phyloP scores from a whole-genome alignment of 441 rosid genomes.

The Oxalis stricta region DNA sequence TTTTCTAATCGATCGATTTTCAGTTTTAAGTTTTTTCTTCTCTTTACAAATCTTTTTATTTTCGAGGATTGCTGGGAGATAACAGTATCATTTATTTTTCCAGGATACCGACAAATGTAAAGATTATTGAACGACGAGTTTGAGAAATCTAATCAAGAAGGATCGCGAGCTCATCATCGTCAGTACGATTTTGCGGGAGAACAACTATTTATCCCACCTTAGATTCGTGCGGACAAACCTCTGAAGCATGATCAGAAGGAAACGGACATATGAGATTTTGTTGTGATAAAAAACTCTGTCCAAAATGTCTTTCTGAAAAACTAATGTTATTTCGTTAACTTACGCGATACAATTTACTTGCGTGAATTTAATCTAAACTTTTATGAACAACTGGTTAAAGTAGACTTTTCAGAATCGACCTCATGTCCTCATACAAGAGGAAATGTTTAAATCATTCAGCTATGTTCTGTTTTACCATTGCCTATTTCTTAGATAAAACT shows the following conservation, averaged over 20 bases:
- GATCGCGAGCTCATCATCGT: conserved; percentile 32
- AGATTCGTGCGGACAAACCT: conserved; percentile 41
- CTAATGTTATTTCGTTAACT: too few species aligned
- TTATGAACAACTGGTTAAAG: too few species aligned
- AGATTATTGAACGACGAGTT: conserved; percentile 35
- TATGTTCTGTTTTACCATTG: too few species aligned
- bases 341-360: too few species aligned
- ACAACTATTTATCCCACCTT: conserved; percentile 53
- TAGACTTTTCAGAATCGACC: too few species aligned
- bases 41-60: not conserved
- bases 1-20: not conserved
- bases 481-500: too few species aligned
- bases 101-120: conserved; percentile 56
- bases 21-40: not conserved
- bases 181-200: conserved; percentile 88
- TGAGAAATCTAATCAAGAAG: conserved; percentile 24
- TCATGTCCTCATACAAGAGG: too few species aligned
- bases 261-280: too few species aligned
- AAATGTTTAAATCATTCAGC: too few species aligned
- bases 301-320: too few species aligned
- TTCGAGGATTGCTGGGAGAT: not conserved
- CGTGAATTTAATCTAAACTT: too few species aligned
- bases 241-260: conserved; percentile 5
- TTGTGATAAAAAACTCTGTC: too few species aligned
- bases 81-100: conserved; percentile 1